Base-by-base conservation (phyloP, 2,329 filamentous ascomycete genomes). In the Cladosporium oxysporum region DNA sequence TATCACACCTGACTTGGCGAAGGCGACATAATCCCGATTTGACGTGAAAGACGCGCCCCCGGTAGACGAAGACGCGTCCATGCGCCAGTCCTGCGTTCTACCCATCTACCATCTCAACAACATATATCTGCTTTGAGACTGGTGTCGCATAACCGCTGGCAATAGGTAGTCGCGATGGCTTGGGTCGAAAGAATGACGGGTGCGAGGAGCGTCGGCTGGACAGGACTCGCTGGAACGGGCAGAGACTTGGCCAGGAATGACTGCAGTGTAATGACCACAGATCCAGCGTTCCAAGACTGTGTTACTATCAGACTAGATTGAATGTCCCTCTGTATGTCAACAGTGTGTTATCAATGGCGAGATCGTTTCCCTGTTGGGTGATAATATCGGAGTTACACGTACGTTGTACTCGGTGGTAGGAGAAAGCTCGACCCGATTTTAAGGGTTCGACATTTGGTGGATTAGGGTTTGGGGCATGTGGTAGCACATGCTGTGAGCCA, bases 61-160 rank as follows among this genome's bases (percentile, higher is more conserved):
- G 14, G 50, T 57, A 3, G 18, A 28, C 1, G 33, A n/a, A 18
- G 61, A 57, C 61, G 61, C 61, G 61, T 63, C 61, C 61, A 63
- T 26, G 61, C 61, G 61, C 61, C 61, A 57, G 33, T 21, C n/a
- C 11, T 63, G 50, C 50, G 21, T 23, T 57, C 18, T 33, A 52
- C 61, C 61, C 61, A 63, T 63, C 50, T 63, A 63, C 23, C 35
- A 63, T 55, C 28, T 33, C 59, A 52, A 52, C 33, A 37, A 21
- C 11, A 21, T 5, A 58, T n/a, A 37, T 12, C 2, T 10, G 21
- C 5, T 16, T 5, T 10, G 21, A 23, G n/a, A 12, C 12, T 16
- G n/a, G 21, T 41, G 21, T 58, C 21, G 55, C 33, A 55, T 21
- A 31, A 10, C 52, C 16, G 31, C 31, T 31, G 31, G 28, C 52